A percentile compares a stretch with the other conserved stretches of the same genome.
Conservation (phyloP, 257 asterid species). For the Oldenlandia corymbosa region DNA sequence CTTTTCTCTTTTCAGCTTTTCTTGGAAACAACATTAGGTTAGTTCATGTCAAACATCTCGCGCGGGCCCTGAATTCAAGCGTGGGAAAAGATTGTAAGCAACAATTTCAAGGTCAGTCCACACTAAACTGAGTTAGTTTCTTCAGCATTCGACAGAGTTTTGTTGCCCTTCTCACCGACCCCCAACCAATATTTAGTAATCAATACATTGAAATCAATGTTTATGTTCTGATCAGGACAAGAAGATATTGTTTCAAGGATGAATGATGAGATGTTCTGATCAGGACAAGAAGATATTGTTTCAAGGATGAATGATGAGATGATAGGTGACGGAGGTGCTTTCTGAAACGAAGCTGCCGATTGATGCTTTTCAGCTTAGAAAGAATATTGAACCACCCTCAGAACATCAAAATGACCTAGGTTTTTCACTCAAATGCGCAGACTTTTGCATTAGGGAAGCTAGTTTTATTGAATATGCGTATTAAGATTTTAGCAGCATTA, state of each 20-base stretch:
- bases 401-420: not conserved
- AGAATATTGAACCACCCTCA: no score
- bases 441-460: not conserved
- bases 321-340: not conserved
- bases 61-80: slow-evolving; percentile 25
- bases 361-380: slow-evolving; percentile 3
- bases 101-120: slow-evolving; percentile 13
- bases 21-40: slow-evolving; percentile 18
- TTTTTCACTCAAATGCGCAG: not conserved
- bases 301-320: not conserved
- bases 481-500: not conserved
- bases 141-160: not conserved
- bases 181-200: not conserved
- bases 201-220: no score
- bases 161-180: not conserved
- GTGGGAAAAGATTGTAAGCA: not conserved
- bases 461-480: not conserved
- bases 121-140: not conserved
- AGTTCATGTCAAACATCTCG: slow-evolving; percentile 30
- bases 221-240: not conserved
- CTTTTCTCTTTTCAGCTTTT: slow-evolving; percentile 18
- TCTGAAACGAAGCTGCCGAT: not conserved
- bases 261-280: not conserved
- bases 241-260: not conserved
- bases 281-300: not conserved